Conservation (phyloP, 73 alveolate species). For the Loxodes magnus region DNA sequence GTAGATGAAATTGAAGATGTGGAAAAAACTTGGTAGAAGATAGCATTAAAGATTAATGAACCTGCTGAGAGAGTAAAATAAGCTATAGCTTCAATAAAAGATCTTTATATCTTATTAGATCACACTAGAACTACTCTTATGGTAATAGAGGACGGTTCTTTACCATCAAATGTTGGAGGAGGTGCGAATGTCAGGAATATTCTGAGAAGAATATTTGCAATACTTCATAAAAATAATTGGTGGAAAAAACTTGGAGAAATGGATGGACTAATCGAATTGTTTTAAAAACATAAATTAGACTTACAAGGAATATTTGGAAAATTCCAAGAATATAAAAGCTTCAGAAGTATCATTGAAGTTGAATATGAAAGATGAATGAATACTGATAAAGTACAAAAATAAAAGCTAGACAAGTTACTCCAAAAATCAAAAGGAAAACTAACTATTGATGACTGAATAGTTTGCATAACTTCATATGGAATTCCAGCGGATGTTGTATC, state of each 20-base stretch:
- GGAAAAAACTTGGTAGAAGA: conserved; percentile 82
- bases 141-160: conserved; percentile 87
- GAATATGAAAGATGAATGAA: conserved; percentile 94
- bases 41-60: conserved; percentile 68
- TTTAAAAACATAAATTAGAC: conserved; percentile 78
- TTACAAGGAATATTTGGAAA: conserved; percentile 84
- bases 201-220: conserved; percentile 89
- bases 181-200: conserved; percentile 96
- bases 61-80: conserved; percentile 67
- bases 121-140: conserved; percentile 91
- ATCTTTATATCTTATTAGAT: conserved; percentile 84
- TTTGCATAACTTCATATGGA: conserved; percentile 93
- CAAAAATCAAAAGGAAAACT: conserved; percentile 68
- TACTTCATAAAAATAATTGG: conserved; percentile 88
- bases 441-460: conserved; percentile 92
- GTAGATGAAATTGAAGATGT: conserved; percentile 93
- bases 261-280: conserved; percentile 79
- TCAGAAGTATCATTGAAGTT: conserved; percentile 71
- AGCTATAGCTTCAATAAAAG: conserved; percentile 83
- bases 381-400: conserved; percentile 88
- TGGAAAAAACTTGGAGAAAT: conserved; percentile 78
- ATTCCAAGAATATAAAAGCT: conserved; percentile 85
- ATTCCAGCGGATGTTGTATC: conserved; percentile 92
- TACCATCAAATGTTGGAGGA: conserved; percentile 98
- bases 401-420: conserved; percentile 71